Evolutionary conservation across 73 alveolate species (phyloP).

Genomic region (Paramecium tetraurelia): DNA sequence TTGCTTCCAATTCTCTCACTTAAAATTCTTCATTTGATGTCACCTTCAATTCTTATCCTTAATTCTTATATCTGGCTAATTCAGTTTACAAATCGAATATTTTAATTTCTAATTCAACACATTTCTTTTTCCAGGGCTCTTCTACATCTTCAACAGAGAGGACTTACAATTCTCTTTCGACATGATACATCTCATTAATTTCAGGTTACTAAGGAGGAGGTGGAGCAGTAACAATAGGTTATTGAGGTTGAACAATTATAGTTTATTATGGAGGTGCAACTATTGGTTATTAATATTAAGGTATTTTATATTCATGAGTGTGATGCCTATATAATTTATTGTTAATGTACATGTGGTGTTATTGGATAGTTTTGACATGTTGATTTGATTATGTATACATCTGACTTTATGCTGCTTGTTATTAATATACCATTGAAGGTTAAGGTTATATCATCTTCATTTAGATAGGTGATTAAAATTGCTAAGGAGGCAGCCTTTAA

Average conservation of each 20-base stretch:
- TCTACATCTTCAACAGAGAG: slow-evolving; percentile 46
- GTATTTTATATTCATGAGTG: slow-evolving; percentile 42
- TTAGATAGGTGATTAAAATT: not conserved
- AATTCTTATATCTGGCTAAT: slow-evolving; percentile 29
- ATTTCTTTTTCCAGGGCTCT: slow-evolving; percentile 41
- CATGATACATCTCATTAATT: slow-evolving; percentile 44
- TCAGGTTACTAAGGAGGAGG: not conserved
- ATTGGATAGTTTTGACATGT: not conserved
- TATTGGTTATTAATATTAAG: not conserved
- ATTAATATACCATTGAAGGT: not conserved
- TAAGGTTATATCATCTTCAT: not conserved
- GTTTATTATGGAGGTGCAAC: not conserved
- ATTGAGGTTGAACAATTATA: not conserved
- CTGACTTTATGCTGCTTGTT: not conserved
- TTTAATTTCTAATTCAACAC: slow-evolving; percentile 18
- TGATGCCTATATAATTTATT: not conserved
- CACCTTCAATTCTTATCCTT: not conserved
- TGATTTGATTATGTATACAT: not conserved
- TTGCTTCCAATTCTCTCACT: not conserved
- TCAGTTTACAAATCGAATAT: slow-evolving; percentile 16
- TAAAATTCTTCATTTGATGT: not conserved
- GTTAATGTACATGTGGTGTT: not conserved
- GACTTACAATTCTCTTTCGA: slow-evolving; percentile 31
- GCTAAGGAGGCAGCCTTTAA: not conserved
- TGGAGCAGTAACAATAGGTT: not conserved